Percentiles rank a stretch among this genome's conserved stretches.
Evolutionary conservation across 2,329 filamentous ascomycete species (phyloP).

Genomic region (Hymenoscyphus scutula): DNA sequence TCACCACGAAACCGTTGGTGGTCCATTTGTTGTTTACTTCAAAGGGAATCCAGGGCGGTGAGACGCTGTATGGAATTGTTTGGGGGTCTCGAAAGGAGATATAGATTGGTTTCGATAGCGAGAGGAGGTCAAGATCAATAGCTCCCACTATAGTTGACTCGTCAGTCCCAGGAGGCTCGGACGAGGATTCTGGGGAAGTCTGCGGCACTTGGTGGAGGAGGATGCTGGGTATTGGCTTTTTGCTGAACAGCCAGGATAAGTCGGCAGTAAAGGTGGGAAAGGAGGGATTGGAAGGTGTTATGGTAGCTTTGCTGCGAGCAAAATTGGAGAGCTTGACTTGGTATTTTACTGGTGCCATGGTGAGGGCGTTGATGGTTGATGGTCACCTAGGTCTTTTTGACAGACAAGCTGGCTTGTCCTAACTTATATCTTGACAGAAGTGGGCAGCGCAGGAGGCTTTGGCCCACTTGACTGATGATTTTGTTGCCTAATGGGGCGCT

Average conservation of each 20-base stretch:
- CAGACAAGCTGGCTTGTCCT: neutral
- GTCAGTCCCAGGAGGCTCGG: neutral
- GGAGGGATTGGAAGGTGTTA: neutral
- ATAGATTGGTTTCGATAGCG: neutral
- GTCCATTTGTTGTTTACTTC: slow-evolving; percentile 2
- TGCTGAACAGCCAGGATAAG: neutral
- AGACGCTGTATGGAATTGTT: neutral
- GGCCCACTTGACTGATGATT: neutral
- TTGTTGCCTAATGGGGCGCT: neutral
- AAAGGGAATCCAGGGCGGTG: neutral
- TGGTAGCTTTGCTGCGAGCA: neutral
- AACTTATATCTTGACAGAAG: neutral
- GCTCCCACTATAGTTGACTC: neutral
- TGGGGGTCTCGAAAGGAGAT: neutral
- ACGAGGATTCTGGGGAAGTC: neutral
- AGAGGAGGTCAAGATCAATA: neutral
- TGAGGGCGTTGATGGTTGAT: neutral
- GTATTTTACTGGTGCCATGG: neutral
- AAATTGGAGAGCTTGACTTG: neutral
- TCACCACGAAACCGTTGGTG: neutral
- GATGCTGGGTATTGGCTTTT: neutral
- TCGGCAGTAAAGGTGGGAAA: neutral
- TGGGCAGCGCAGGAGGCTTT: neutral
- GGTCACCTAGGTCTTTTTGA: neutral
- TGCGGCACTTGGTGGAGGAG: neutral